phyloP scores from a whole-genome alignment of 2,329 filamentous ascomycete genomes.

The Verticillium dahliae region DNA sequence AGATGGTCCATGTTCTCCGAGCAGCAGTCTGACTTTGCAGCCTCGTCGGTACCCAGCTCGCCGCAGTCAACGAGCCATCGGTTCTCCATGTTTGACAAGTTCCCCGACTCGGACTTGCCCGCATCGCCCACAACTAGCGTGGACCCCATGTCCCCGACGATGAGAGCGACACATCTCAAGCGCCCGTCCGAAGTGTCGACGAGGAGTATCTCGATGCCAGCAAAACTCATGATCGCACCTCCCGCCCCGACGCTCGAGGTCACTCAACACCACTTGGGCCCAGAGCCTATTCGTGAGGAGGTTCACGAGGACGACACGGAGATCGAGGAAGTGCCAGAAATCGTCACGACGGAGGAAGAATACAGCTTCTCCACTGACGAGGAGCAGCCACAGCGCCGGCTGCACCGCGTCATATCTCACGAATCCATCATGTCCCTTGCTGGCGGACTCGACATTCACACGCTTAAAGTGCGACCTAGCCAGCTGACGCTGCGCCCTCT shows the following conservation, averaged over 20 bases:
- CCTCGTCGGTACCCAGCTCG: slow-evolving; percentile 74
- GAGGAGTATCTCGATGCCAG: slow-evolving; percentile 13
- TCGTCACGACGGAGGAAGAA: slow-evolving; percentile 14
- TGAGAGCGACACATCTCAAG: slow-evolving; percentile 46
- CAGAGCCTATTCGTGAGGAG: slow-evolving; percentile 14
- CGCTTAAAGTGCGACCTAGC: slow-evolving; percentile 66
- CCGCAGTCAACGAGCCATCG: slow-evolving; percentile 64
- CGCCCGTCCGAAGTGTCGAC: slow-evolving; percentile 47
- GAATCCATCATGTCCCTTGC: slow-evolving; percentile 84
- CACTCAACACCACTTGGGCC: slow-evolving; percentile 9
- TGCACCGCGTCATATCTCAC: slow-evolving; percentile 68
- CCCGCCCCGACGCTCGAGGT: slow-evolving; percentile 13
- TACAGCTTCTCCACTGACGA: slow-evolving; percentile 25
- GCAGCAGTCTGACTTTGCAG: slow-evolving; percentile 55
- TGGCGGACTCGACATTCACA: slow-evolving; percentile 87
- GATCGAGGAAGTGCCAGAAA: slow-evolving; percentile 20
- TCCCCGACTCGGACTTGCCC: slow-evolving; percentile 65
- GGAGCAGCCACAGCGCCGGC: slow-evolving; percentile 30
- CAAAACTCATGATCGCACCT: slow-evolving; percentile 15
- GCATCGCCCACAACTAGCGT: slow-evolving; percentile 76
- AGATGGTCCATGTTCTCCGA: slow-evolving; percentile 61
- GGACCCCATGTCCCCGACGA: slow-evolving; percentile 58
- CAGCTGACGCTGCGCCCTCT: slow-evolving; percentile 58
- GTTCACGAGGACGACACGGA: slow-evolving; percentile 23
- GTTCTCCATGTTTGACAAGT: slow-evolving; percentile 73